A percentile compares a stretch with the other conserved stretches of the same genome.
Evolutionary conservation across 2,329 filamentous ascomycete genomes (phyloP).

Genomic region (Aspergillus sp.): DNA sequence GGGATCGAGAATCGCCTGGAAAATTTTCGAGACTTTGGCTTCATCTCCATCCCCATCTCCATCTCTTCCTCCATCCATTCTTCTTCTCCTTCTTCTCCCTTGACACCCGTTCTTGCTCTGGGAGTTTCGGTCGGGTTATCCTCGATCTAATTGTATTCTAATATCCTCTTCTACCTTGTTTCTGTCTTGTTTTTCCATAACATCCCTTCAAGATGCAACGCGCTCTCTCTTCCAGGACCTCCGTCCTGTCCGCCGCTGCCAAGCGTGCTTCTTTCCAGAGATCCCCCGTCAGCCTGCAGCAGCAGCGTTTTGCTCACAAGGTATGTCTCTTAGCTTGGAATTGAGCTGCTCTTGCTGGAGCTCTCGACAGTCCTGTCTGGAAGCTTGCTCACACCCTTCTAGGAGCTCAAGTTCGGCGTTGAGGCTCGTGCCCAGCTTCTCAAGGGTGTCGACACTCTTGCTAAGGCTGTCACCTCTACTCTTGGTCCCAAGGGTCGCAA

Average conservation of each 20-base stretch:
- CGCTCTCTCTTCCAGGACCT: slow-evolving; percentile 82
- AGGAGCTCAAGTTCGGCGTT: slow-evolving; percentile 98
- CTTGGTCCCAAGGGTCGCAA: slow-evolving; percentile 98
- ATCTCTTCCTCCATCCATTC: slow-evolving; percentile 30
- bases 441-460: slow-evolving; percentile 92
- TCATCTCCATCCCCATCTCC: slow-evolving; percentile 35
- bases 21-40: slow-evolving; percentile 46
- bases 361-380: slow-evolving; percentile 21
- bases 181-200: slow-evolving; percentile 25
- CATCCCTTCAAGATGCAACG: slow-evolving; percentile 77
- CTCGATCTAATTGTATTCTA: slow-evolving; percentile 22
- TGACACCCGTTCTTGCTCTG: slow-evolving; percentile 33
- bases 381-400: slow-evolving; percentile 32
- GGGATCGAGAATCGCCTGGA: slow-evolving; percentile 43
- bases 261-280: slow-evolving; percentile 61
- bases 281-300: slow-evolving; percentile 71
- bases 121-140: slow-evolving; percentile 37
- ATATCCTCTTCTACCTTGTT: slow-evolving; percentile 24
- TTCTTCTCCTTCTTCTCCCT: slow-evolving; percentile 36
- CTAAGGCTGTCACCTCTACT: slow-evolving; percentile 93
- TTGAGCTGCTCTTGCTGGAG: slow-evolving; percentile 16
- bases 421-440: slow-evolving; percentile 87
- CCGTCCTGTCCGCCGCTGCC: slow-evolving; percentile 67
- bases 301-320: slow-evolving; percentile 97
- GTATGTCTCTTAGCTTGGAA: slow-evolving; percentile 52